Base-by-base conservation (phyloP, 2,329 filamentous ascomycete species). In the Cladosporium halotolerans region DNA sequence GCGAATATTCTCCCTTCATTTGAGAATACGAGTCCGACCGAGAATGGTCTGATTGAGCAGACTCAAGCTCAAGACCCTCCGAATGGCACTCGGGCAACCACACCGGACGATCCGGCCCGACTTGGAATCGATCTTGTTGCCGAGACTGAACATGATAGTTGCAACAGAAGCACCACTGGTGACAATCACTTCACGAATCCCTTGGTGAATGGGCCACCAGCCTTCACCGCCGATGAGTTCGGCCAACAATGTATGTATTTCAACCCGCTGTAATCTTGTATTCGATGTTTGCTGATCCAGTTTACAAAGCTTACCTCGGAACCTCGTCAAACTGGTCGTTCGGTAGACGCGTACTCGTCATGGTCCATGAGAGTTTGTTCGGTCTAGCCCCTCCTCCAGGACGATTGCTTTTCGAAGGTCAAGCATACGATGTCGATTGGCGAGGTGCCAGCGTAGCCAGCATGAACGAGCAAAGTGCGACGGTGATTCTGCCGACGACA, bases 261-360 rank as follows among this genome's bases (percentile, higher is more conserved):
- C 10, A 7, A 11, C 5, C 16, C 36, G 16, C 11, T 19, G 8
- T 14, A 32, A 4, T 52, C 51, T 40, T 44, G 19, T 42, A 7
- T 28, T 7, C 14, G 38, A 32, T 23, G 54, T 36, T 16, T 38
- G 33, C 19, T 19, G 23, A 40, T 6, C 16, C 14, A 42, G 11
- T 14, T 23, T 11, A 31, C 9, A 10, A 16, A 79, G 76, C 72
- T 52, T 80, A 79, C 54, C 68, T 81, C 8, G 78, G 78, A 1
- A 77, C 76, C 2, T 80, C 78, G 0, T 81, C 79, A 1, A 81
- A 79, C 44, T 81, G 79, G 79, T 76, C 77, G 0, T 81, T 80
- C 46, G 72, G 72, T 23, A 68, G 77, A 7, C 72, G 74, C 14
- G 71, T 79, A 1, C 66, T 81, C n/a, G 71, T 68, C 23, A 69